phyloP scores from a whole-genome alignment of 805 yeast species.

The Yarrowia osloensis region DNA sequence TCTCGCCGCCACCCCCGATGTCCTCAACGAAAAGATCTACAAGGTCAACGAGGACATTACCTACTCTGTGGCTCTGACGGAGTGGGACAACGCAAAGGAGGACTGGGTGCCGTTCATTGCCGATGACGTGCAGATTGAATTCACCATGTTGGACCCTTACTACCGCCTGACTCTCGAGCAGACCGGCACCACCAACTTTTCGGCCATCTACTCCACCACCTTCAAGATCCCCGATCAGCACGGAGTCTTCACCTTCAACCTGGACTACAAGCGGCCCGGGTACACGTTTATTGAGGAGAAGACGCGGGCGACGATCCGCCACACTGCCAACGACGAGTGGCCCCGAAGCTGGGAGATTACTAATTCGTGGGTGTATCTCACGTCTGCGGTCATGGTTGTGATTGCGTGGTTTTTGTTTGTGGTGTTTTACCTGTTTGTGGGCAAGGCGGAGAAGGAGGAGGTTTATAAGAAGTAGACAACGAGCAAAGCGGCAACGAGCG shows the following conservation, averaged over 20 bases:
- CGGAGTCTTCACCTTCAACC: slow-evolving; percentile 87
- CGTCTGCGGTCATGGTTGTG: slow-evolving; percentile 68
- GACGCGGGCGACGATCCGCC: slow-evolving; percentile 80
- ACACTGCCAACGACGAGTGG: slow-evolving; percentile 93
- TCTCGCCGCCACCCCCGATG: slow-evolving; percentile 45
- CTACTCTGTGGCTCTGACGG: slow-evolving; percentile 50
- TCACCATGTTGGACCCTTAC: slow-evolving; percentile 92
- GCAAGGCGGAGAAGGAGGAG: slow-evolving; percentile 1
- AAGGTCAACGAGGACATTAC: slow-evolving; percentile 71
- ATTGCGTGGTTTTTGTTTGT: slow-evolving; percentile 77
- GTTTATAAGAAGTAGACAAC: background rate
- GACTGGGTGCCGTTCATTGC: slow-evolving; percentile 70
- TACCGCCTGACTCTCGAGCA: slow-evolving; percentile 69
- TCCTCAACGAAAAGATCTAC: slow-evolving; percentile 50
- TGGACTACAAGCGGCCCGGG: slow-evolving; percentile 80
- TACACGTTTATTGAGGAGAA: slow-evolving; percentile 64
- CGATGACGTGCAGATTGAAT: slow-evolving; percentile 73
- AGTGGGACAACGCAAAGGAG: slow-evolving; percentile 49
- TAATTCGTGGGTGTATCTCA: slow-evolving; percentile 88
- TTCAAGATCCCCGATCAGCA: slow-evolving; percentile 92
- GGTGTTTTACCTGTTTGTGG: slow-evolving; percentile 52
- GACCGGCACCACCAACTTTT: slow-evolving; percentile 44
- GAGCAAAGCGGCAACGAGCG: background rate
- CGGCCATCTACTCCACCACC: slow-evolving; percentile 50
- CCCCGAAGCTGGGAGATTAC: slow-evolving; percentile 90